Base-by-base conservation (phyloP, 352 stramenopile species). In the Pythium diclinum region DNA sequence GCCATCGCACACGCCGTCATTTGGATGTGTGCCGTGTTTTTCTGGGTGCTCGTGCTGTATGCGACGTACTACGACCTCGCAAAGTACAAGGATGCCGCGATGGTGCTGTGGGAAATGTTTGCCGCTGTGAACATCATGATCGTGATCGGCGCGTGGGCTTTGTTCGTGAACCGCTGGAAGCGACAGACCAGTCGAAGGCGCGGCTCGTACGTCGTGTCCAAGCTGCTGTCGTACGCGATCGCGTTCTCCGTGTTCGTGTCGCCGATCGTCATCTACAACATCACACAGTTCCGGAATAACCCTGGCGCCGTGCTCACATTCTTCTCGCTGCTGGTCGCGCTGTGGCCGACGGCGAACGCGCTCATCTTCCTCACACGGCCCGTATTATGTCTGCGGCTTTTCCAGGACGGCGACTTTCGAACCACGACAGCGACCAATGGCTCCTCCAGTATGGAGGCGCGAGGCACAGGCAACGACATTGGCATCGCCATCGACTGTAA, bases 301-400 rank as follows among this genome's bases (percentile, higher is more conserved):
- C 23, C 21, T n/a, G 53, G 57, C 6, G 34, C 54, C 6, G 63
- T 49, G 0, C 38, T 65, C 25, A 71, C 32, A 65, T 75, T 38
- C 51, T 71, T 10, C 46, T 89, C 55, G 69, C 71, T 80, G 0
- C 72, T 91, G 48, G 58, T 94, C 38, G 83, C 85, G 55, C 73
- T 95, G 48, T 95, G 86, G 86, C 86, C 86, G 1, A 87, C 80
- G 8, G 83, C 82, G 17, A 95, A 92, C 61, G 85, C 81, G 14
- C 66, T 88, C 33, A 85, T 91, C 61, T 91, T 86, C 58, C 68
- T 93, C 59, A 89, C 81, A 19, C 85, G 84, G 61, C 79, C 83
- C 0, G 77, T 81, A 19, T 63, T 85, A 19, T 91, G 75, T 63
- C 59, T 91, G 9, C 75, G 75, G 19, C 71, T 82, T 38, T 89